Percentiles rank a stretch among this genome's conserved stretches.
These are phyloP conservation scores for Extremus antarcticus DNA, from an alignment of 495 filamentous ascomycete genomes.

Conservation along the genomic window DNA sequence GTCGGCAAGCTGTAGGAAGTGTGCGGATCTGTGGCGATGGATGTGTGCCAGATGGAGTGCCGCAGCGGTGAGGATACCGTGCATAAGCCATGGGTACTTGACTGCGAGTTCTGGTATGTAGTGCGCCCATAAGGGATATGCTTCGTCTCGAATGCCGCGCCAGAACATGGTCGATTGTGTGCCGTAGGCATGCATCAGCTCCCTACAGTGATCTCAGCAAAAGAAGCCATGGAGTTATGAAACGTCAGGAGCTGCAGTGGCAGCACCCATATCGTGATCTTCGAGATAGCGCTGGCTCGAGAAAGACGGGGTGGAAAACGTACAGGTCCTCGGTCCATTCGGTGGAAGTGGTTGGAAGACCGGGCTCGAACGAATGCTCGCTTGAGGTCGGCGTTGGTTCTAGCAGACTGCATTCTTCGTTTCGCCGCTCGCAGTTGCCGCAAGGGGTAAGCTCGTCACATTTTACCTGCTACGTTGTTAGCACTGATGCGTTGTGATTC, in stretches of 20 bases:
- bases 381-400: background rate
- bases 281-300: no score
- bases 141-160: background rate
- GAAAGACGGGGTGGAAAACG: no score
- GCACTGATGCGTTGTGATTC: no score
- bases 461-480: no score
- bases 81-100: slow-evolving; percentile 4
- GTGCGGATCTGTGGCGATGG: background rate
- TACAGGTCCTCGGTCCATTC: background rate
- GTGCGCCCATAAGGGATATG: background rate
- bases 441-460: background rate
- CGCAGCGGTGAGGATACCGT: slow-evolving; percentile 5
- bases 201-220: background rate
- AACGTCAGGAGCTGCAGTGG: no score
- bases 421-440: background rate
- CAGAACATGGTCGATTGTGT: background rate
- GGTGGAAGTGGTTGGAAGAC: background rate
- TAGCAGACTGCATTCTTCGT: background rate
- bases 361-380: background rate
- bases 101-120: background rate
- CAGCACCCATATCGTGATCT: no score
- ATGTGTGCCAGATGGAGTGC: slow-evolving; percentile 6
- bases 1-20: background rate
- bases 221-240: background rate
- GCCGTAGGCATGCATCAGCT: background rate